Evolutionary conservation across 1,139 yeast genomes (phyloP).

Genomic region (Maudiozyma humilis): DNA sequence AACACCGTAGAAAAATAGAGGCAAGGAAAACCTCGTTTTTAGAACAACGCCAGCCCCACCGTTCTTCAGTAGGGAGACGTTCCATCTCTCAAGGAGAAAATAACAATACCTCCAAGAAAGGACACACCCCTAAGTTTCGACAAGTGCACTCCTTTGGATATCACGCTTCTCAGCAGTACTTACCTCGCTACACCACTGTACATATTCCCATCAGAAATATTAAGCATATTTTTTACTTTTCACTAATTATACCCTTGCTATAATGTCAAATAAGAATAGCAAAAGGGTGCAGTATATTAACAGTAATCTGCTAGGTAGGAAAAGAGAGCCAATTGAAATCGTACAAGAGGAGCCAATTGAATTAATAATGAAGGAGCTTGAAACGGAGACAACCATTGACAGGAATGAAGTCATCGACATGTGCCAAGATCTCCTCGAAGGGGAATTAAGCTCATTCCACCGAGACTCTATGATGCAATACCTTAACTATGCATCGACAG

Average conservation of each 20-base stretch:
- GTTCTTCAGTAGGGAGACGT: too few relatives aligned
- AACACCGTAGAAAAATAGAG: neutral
- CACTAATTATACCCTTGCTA: too few relatives aligned
- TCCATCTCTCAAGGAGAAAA: too few relatives aligned
- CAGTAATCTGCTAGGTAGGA: conserved; percentile 27
- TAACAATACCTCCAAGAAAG: too few relatives aligned
- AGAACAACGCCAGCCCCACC: too few relatives aligned
- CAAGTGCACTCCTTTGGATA: too few relatives aligned
- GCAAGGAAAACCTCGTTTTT: neutral
- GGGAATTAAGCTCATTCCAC: conserved; percentile 27
- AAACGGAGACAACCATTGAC: conserved; percentile 36
- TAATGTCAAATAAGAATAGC: neutral
- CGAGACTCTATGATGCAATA: conserved; percentile 36
- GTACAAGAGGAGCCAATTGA: conserved; percentile 13
- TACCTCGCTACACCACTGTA: too few relatives aligned
- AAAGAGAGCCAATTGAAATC: conserved; percentile 18
- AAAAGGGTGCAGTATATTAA: conserved; percentile 13
- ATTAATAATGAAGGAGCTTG: conserved; percentile 23
- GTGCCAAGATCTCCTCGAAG: conserved; percentile 32
- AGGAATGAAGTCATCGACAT: conserved; percentile 39
- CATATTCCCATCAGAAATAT: too few relatives aligned
- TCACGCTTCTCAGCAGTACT: too few relatives aligned
- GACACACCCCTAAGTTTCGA: too few relatives aligned
- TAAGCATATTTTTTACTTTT: too few relatives aligned
- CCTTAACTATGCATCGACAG: conserved; percentile 34